Conservation (phyloP, 306 rosid genomes). For the Vigna angularis region DNA sequence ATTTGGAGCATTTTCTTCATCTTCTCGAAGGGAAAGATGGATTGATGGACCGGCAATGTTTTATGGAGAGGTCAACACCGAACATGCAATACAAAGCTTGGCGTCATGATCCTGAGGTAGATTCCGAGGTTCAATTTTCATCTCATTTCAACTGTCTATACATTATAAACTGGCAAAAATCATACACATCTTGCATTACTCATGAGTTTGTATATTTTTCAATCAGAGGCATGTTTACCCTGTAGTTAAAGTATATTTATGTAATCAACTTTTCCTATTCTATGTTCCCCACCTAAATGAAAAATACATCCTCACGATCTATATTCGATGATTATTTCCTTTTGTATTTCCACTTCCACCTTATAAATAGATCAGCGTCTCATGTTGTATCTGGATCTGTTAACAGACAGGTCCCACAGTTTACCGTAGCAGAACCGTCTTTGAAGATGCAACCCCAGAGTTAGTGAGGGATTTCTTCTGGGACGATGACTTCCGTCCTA, state of each 20-base stretch:
- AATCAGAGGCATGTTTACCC: constrained; percentile 20
- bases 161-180: constrained; percentile 28
- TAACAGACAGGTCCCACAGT: constrained; percentile 84
- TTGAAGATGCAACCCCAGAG: constrained; percentile 95
- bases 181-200: background rate
- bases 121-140: constrained; percentile 39
- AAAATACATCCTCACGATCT: constrained; percentile 8
- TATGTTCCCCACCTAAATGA: constrained; percentile 21
- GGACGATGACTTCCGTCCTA: constrained; percentile 97
- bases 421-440: constrained; percentile 89
- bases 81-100: constrained; percentile 88
- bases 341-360: constrained; percentile 36
- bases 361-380: constrained; percentile 39
- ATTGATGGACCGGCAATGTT: constrained; percentile 86
- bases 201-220: constrained; percentile 37
- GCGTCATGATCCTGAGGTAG: constrained; percentile 98
- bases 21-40: constrained; percentile 78
- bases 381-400: constrained; percentile 44
- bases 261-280: constrained; percentile 22
- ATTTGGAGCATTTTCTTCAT: constrained; percentile 80
- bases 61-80: constrained; percentile 85
- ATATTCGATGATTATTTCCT: constrained; percentile 30
- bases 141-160: constrained; percentile 18
- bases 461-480: constrained; percentile 98
- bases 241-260: constrained; percentile 25